Evolutionary conservation across 2,329 filamentous ascomycete genomes (phyloP), one percentile per base, ranked within the genome.

Genomic region (Leptographium procerum): DNA sequence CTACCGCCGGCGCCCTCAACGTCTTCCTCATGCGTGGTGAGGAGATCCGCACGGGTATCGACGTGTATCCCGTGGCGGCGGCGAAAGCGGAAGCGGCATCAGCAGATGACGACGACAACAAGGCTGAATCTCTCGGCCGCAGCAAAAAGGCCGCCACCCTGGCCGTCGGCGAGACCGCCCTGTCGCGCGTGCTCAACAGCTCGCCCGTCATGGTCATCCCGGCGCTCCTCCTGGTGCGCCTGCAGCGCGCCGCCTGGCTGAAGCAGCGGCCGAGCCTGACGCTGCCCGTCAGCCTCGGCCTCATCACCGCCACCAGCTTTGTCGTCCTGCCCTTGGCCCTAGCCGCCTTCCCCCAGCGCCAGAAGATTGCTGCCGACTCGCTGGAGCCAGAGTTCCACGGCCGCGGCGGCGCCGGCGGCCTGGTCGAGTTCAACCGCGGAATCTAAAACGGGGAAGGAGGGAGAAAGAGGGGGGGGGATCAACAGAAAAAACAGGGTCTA

Each of bases 181-280:
- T 95, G 52, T 94, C 88, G 65, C 84, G 94, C 60, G 91, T 97
- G 60, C 79, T 97, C 66, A 99, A 97, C 72, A 88, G 90, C 61
- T 95, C 89, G 14, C 94, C 94, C 13, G 94, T 99, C 75, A 99
- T 99, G 94, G 91, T 95, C 16, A 78, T 99, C 52, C 94, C 94
- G 48, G 90, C 94, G 26, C 77, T 99, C 69, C 75, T 95, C 28
- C 80, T 99, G 57, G 88, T 97, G 56, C 80, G 85, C 64, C 76
- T 99, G 66, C 91, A 99, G 78, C 82, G 85, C 72, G 88, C 84
- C 56, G 79, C 86, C 60, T 97, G 90, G 90, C 73, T 97, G 66
- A 84, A 85, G 74, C 77, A 78, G 62, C 82, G 89, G 63, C 94
- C 92, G 8, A 79, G 85, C 60, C 77, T 91, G 72, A 87, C 89